Base-by-base conservation (phyloP, 805 yeast species). In the Schwanniomyces polymorphus region DNA sequence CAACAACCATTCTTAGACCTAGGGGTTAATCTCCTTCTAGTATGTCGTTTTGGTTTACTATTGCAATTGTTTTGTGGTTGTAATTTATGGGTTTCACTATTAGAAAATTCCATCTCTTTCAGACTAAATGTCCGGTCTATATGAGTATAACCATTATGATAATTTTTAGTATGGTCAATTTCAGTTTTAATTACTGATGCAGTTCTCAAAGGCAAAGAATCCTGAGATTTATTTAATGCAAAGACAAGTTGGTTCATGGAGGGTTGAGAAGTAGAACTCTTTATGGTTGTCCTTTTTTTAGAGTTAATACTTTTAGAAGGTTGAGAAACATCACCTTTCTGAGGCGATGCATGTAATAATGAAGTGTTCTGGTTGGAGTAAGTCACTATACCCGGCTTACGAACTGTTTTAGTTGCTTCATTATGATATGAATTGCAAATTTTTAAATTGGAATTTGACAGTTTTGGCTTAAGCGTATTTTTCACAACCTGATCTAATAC, bases 1-100 rank as follows among this genome's bases (percentile, higher is more conserved):
- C 78, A 73, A 49, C 78, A 73, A 6, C 78, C 78, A 28, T 60
- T 66, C 48, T 70, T 70, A 2, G 75, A 69, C 40, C 78, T 56
- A 2, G 75, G 76, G 47, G 70, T 59, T 21, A 68, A 52, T 45
- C 75, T 64, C 46, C 72, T 61, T 29, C 78, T 57, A 12, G 73
- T 72, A 46, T 70, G 59, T 50, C 70, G 70, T 47, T 70, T 71
- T 8, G 64, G 58, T 41, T 58, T 52, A 7, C 11, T 21, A 9
- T 18, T 37, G 27, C 27, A 14, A 11, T 18, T 11, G 8, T 7
- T 14, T 21, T 37, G 27, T 11, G 23, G 39, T 14, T 3, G 14
- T 6, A 17, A n/a, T 5, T 18, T 21, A 18, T 37, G 39, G 39
- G 11, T 16, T 11, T 18, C 12, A 18, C 39, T 21, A 17, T 37